phyloP scores from a whole-genome alignment of 139 green algal genomes.

The Eudorina sp. region DNA sequence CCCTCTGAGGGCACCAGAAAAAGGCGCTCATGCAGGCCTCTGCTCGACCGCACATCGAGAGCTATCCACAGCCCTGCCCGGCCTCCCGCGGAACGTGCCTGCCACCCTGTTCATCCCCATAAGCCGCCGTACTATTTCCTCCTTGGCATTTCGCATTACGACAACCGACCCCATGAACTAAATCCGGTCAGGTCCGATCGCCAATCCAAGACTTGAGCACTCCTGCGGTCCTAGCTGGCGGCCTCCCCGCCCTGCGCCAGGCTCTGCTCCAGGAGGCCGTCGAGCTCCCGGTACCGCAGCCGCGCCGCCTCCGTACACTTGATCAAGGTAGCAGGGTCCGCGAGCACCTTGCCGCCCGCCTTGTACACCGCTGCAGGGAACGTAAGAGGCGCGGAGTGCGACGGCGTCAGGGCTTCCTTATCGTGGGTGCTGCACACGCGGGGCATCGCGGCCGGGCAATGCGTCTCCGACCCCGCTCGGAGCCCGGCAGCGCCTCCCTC shows the following conservation, averaged over 20 bases:
- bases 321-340: slow-evolving; percentile 48
- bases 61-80: too few relatives aligned
- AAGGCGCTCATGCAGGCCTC: too few relatives aligned
- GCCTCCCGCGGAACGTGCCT: too few relatives aligned
- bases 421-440: neutral
- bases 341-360: slow-evolving; percentile 53
- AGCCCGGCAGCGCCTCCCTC: too few relatives aligned
- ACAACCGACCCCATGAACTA: too few relatives aligned
- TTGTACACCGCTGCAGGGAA: slow-evolving; percentile 64
- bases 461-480: neutral
- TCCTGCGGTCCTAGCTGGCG: neutral
- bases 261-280: slow-evolving; percentile 49
- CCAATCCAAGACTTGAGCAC: too few relatives aligned
- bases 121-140: too few relatives aligned
- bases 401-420: neutral
- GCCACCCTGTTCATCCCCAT: too few relatives aligned
- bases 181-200: too few relatives aligned
- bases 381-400: neutral
- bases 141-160: too few relatives aligned
- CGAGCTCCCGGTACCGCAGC: slow-evolving; percentile 62
- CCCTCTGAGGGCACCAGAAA: too few relatives aligned
- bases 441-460: neutral
- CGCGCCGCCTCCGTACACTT: slow-evolving; percentile 65
- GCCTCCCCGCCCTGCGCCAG: neutral
- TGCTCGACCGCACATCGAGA: too few relatives aligned